Conservation (phyloP, 108 stramenopile species). For the Schizochytrium sp. region DNA sequence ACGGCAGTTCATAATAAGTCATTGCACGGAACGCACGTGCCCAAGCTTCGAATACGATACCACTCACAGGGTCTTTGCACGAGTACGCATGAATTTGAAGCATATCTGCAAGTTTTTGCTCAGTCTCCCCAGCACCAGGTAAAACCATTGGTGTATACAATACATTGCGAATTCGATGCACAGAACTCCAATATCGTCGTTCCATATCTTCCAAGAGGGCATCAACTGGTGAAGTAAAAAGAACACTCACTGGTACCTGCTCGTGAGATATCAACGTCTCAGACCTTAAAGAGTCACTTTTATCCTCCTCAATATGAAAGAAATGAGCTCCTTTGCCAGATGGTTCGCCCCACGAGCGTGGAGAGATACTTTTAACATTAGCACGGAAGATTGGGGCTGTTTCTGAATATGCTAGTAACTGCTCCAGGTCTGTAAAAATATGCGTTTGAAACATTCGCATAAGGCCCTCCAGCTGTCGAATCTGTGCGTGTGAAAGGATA, state of each 20-base stretch:
- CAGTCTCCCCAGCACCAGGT: neutral
- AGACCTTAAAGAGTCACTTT: neutral
- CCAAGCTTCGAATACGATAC: neutral
- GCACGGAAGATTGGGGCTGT: neutral
- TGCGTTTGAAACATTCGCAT: neutral
- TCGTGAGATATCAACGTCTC: neutral
- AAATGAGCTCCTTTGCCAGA: neutral
- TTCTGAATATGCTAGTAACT: neutral
- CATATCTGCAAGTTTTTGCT: neutral
- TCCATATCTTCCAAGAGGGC: slow-evolving; percentile 4
- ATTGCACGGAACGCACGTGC: neutral
- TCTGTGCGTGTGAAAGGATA: neutral
- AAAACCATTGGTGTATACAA: neutral
- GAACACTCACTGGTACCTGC: neutral
- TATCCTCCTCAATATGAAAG: neutral
- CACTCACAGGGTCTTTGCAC: neutral
- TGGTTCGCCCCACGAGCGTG: neutral
- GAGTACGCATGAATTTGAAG: neutral
- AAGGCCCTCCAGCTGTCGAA: neutral
- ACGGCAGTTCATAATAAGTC: neutral
- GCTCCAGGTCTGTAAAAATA: slow-evolving; percentile 6
- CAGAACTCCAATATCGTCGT: neutral
- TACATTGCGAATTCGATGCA: neutral
- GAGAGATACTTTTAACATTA: neutral
- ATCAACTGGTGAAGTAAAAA: neutral